Conservation (phyloP, 345 rosid genomes). For the Arabis hirsuta region DNA sequence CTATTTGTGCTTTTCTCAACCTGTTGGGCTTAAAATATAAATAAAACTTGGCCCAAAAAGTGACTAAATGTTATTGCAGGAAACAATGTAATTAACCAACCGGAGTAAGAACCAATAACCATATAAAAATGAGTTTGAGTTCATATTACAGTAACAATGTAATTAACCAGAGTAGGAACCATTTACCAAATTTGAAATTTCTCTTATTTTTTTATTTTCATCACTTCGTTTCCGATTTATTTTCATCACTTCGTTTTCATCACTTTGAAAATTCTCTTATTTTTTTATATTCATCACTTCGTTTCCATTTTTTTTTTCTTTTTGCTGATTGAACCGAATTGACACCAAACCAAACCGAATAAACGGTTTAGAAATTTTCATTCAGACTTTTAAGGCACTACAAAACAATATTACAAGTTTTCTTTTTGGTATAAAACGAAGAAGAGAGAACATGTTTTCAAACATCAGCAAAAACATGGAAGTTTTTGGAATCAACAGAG, state of each 20-base stretch:
- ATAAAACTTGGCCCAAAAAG: not conserved
- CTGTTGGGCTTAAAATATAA: not conserved
- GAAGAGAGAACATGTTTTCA: conserved; percentile 4
- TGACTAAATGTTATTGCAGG: not conserved
- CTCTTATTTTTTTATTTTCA: not conserved
- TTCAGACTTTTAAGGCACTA: not conserved
- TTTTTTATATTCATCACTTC: not conserved
- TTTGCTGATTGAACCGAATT: not conserved
- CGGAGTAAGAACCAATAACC: not conserved
- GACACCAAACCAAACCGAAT: not conserved
- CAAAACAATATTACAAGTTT: not conserved
- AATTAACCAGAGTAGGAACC: no score
- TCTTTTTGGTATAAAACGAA: not conserved
- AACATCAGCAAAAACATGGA: conserved; percentile 84
- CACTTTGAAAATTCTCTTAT: no score
- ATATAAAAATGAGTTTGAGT: no score
- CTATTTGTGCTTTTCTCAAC: not conserved
- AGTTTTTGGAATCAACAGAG: conserved; percentile 72
- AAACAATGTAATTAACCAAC: conserved; percentile 1
- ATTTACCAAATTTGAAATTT: no score
- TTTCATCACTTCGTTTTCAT: not conserved
- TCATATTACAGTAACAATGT: no score
- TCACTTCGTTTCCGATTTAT: not conserved
- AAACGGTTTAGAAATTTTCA: not conserved
- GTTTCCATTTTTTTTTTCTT: not conserved